A percentile compares a stretch with the other conserved stretches of the same genome.
Conservation (phyloP, 352 stramenopile species). For the Globisporangium camurandrum region DNA sequence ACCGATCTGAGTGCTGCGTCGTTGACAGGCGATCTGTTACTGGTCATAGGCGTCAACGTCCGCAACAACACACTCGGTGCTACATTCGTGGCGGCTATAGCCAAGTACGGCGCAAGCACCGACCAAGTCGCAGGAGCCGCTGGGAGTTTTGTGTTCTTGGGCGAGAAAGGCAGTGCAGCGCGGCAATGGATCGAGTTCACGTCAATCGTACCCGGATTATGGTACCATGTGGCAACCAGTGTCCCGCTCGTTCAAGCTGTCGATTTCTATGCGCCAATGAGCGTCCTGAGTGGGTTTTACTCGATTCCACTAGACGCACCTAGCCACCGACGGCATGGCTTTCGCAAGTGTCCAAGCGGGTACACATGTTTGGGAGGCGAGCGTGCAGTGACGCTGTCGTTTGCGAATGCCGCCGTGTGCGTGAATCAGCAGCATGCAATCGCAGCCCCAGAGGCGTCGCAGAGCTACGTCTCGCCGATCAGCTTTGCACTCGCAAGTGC, state of each 20-base stretch:
- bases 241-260: conserved; percentile 23
- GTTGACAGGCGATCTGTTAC: conserved; percentile 10
- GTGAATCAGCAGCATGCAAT: conserved; percentile 24
- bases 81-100: background rate
- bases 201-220: background rate
- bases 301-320: conserved; percentile 28
- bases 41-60: conserved; percentile 16
- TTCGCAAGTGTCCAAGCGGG: conserved; percentile 27
- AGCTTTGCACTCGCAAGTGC: conserved; percentile 27
- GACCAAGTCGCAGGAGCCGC: background rate
- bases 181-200: conserved; percentile 3
- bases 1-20: conserved; percentile 4
- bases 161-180: background rate
- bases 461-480: conserved; percentile 19
- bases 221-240: conserved; percentile 5
- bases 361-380: conserved; percentile 31
- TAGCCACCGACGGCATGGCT: conserved; percentile 20
- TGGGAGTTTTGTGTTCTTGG: conserved; percentile 8
- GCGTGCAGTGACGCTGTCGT: conserved; percentile 21
- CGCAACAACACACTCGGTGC: conserved; percentile 10
- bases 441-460: conserved; percentile 23
- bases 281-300: conserved; percentile 41
- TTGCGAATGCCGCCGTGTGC: conserved; percentile 27
- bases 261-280: conserved; percentile 20
- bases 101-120: background rate